Conservation (phyloP, 257 asterid species). For the Lycium barbarum region DNA sequence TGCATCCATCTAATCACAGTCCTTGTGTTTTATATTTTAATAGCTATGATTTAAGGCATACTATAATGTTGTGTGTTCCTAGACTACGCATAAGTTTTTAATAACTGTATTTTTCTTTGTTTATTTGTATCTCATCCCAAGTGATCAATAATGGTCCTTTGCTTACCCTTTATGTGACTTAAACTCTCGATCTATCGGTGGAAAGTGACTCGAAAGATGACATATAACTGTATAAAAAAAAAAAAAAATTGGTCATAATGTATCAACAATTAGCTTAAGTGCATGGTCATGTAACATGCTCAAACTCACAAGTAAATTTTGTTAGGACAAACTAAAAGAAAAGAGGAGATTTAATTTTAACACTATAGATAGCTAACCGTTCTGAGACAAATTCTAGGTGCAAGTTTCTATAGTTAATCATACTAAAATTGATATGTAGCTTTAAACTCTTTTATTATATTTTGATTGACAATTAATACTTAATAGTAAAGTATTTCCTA, state of each 20-base stretch:
- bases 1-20: not conserved
- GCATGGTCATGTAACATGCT: not conserved
- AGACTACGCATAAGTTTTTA: not conserved
- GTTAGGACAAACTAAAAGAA: not conserved
- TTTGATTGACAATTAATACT: no score
- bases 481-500: no score
- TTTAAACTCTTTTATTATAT: no score
- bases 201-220: not conserved
- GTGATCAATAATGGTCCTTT: not conserved
- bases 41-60: not conserved
- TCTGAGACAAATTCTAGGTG: not conserved
- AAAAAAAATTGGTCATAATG: no score
- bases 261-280: not conserved
- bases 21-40: not conserved
- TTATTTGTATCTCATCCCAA: not conserved
- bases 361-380: not conserved
- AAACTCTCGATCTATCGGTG: not conserved
- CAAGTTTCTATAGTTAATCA: constrained; percentile 5
- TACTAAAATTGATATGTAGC: not conserved
- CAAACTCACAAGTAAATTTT: not conserved
- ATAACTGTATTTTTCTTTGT: not conserved
- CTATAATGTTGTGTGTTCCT: not conserved
- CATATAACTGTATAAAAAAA: not conserved
- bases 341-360: not conserved
- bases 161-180: not conserved